phyloP scores from a whole-genome alignment of 306 rosid species.

The Abrus precatorius region DNA sequence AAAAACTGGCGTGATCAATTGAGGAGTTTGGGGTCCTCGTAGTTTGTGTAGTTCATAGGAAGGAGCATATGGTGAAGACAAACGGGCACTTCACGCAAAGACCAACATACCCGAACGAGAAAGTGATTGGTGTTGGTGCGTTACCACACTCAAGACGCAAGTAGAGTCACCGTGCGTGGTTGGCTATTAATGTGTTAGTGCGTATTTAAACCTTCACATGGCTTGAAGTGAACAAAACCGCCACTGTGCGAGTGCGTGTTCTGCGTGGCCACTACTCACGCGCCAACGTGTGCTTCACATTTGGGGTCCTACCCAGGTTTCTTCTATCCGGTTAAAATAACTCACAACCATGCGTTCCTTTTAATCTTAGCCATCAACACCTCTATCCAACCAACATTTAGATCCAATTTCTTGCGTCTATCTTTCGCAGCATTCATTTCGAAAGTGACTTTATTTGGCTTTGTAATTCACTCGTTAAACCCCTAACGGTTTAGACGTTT shows the following conservation, averaged over 20 bases:
- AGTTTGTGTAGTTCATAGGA: constrained; percentile 7
- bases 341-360: constrained; percentile 25
- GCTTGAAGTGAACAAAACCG: neutral
- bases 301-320: neutral
- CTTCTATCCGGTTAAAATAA: neutral
- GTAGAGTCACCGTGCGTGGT: neutral
- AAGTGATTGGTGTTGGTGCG: constrained; percentile 54
- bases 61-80: constrained; percentile 4
- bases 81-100: constrained; percentile 47
- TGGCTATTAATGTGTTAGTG: neutral
- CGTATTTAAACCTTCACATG: constrained; percentile 57
- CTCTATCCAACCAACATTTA: neutral
- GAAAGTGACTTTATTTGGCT: constrained; percentile 38
- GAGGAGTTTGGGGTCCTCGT: neutral
- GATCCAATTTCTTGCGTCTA: constrained; percentile 28
- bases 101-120: constrained; percentile 66
- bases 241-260: no score
- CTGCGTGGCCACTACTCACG: neutral
- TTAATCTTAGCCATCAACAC: constrained; percentile 21
- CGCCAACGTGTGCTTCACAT: neutral
- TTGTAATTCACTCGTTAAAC: neutral
- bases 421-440: constrained; percentile 38
- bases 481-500: neutral
- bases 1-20: neutral
- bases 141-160: constrained; percentile 42